Conservation (phyloP, 768 basidiomycete genomes). For the Xerocomus spinulosus region DNA sequence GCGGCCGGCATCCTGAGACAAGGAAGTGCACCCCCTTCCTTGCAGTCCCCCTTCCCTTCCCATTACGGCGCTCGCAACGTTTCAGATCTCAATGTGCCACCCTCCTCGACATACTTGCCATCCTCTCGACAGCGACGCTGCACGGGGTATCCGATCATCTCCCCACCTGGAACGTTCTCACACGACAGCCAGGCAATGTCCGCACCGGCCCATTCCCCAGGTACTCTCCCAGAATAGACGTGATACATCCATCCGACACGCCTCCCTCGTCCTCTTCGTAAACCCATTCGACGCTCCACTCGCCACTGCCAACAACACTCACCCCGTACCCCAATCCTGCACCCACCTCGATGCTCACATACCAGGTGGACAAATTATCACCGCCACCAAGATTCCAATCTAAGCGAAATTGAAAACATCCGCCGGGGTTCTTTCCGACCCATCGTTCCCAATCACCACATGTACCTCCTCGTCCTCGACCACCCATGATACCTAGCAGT, state of each 20-base stretch:
- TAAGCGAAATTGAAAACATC: constrained; percentile 27
- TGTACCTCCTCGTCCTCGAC: neutral
- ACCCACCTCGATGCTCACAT: neutral
- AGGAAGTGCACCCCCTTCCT: neutral
- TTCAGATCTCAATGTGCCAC: neutral
- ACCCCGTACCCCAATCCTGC: neutral
- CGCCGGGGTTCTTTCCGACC: constrained; percentile 12
- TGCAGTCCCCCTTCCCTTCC: neutral
- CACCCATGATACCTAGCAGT: too few relatives aligned
- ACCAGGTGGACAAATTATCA: constrained; percentile 5
- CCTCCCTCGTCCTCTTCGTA: neutral
- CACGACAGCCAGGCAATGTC: neutral
- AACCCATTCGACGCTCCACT: neutral
- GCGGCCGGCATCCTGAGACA: constrained; percentile 18
- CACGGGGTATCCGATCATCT: too few relatives aligned
- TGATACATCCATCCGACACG: neutral
- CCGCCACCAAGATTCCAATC: constrained; percentile 27
- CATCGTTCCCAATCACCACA: neutral
- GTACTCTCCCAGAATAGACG: constrained; percentile 18
- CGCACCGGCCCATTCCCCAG: neutral
- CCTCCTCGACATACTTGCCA: neutral
- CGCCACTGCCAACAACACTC: neutral
- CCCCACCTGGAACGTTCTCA: neutral
- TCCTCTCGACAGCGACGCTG: too few relatives aligned
- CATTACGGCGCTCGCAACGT: neutral